Percentiles rank a stretch among this genome's conserved stretches.
phyloP scores from a whole-genome alignment of 2,329 filamentous ascomycete genomes.

The Fusarium tjaetaba region DNA sequence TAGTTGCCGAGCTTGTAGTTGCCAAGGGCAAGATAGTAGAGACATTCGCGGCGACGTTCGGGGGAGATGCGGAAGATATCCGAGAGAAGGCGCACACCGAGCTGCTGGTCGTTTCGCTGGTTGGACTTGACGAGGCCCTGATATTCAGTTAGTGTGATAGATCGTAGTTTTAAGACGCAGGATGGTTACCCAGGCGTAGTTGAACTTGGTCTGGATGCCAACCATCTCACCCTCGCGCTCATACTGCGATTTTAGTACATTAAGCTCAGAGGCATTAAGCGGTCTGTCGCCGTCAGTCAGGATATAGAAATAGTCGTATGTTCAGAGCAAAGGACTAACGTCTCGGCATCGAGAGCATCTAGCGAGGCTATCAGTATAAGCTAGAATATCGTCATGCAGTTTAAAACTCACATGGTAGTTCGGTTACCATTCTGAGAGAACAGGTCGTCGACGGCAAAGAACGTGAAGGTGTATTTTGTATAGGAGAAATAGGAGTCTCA shows the following conservation, averaged over 20 bases:
- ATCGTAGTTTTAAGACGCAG: neutral
- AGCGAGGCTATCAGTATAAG: constrained; percentile 20
- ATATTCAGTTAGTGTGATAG: neutral
- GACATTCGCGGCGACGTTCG: constrained; percentile 94
- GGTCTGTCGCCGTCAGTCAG: constrained; percentile 64
- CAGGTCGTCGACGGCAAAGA: neutral
- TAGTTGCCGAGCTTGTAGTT: constrained; percentile 99
- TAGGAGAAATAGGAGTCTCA: neutral
- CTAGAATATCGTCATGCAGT: constrained; percentile 5
- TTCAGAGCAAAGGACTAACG: constrained; percentile 61
- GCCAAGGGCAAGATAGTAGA: constrained; percentile 96
- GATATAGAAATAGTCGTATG: neutral
- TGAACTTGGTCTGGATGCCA: constrained; percentile 98
- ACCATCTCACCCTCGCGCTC: constrained; percentile 98
- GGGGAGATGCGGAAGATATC: constrained; percentile 96
- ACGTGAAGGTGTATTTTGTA: neutral
- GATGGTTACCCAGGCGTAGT: constrained; percentile 89
- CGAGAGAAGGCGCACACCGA: constrained; percentile 90
- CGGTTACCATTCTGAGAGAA: constrained; percentile 55
- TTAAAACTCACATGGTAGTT: constrained; percentile 58
- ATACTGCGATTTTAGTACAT: constrained; percentile 92
- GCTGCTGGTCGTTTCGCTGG: constrained; percentile 85
- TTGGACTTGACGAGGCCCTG: constrained; percentile 93
- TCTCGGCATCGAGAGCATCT: constrained; percentile 99
- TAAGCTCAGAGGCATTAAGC: constrained; percentile 89